Base-by-base conservation (phyloP, 2,329 filamentous ascomycete genomes). In the Cladophialophora immunda region DNA sequence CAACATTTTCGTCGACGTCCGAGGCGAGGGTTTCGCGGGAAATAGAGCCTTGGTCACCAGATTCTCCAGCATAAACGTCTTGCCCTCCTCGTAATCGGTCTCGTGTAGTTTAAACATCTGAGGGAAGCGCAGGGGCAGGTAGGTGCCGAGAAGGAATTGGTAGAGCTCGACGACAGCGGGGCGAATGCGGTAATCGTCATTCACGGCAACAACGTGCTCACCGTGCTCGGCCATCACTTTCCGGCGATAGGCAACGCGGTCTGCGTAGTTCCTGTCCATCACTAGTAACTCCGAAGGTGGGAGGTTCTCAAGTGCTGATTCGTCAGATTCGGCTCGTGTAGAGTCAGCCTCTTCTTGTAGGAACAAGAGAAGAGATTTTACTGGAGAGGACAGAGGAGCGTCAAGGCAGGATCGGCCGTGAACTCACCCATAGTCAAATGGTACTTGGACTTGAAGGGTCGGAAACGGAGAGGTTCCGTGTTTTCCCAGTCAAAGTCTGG, bases 401-500 rank as follows among this genome's bases (percentile, higher is more conserved):
- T 11, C 13, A 9, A 22, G 8, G 13, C 3, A 32, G 60, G 17
- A 52, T 30, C 25, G 38, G 34, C 45, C 3, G 27, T 3, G 9
- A 56, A 70, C 77, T 68, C 76, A 88, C 87, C 85, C 87, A 90
- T 90, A 5, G 87, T 89, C 58, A 90, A 75, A 73, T 89, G 83
- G 73, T 87, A 90, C 71, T 84, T 87, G 4, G 85, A 82, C 74
- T 87, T 88, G 76, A 88, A 88, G 0, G 85, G 84, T 15, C 87
- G 80, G 11, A 87, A 74, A 64, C 85, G 81, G 41, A 87, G 73
- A 0, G 86, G 87, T 64, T 84, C 79, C 34, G 81, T 83, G 0
- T 76, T 79, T 59, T 79, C 73, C 81, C 85, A 85, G 66, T 86
- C 76, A 69, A 89, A 86, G 63, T 81, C 75, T 2, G 74, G 55